Evolutionary conservation across 805 yeast genomes (phyloP), one percentile per base, ranked within the genome.

Genomic region (Nakazawaea ernobii): DNA sequence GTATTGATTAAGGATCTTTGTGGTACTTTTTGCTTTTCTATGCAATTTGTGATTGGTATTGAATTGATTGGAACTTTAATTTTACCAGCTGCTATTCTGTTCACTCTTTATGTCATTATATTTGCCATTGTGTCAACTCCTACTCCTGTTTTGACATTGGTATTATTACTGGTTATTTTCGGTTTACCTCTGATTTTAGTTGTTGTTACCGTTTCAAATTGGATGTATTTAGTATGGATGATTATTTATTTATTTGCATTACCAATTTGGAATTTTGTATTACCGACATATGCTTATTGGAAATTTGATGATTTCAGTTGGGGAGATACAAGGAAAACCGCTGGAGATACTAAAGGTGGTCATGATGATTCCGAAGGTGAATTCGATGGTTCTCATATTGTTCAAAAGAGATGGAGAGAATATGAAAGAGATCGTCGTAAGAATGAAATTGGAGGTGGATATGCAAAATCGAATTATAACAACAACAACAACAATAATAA

Each of bases 241-340:
- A 45, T 80, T 30, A 74, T 89, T 49, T 91, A 91, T 61, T 65
- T 90, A 28, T 0, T 79, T 17, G 94, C 97, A 1, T 75, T 91
- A 51, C 97, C 97, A n/a, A 74, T 91, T 48, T 91, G 97, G 97
- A 91, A 90, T 65, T 84, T 91, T 59, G 80, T 89, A 5, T 71
- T 91, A 41, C 97, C 97, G 2, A 60, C 81, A 10, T 89, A 91
- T 65, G 85, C 97, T 0, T 90, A 74, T 63, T 91, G 97, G 97
- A 89, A 89, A 60, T 89, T 90, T 66, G 97, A 91, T 66, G 96
- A 91, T 62, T 91, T 91, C 67, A 81, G 90, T 62, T 91, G 97
- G 97, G 97, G 97, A 60, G 95, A 88, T 50, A 91, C 97, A 2
- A 76, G 96, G 71, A 75, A 82, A n/a, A 80, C 89, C 43, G 76